phyloP scores from a whole-genome alignment of 2,329 filamentous ascomycete species.

The Leptographium galeiforme region DNA sequence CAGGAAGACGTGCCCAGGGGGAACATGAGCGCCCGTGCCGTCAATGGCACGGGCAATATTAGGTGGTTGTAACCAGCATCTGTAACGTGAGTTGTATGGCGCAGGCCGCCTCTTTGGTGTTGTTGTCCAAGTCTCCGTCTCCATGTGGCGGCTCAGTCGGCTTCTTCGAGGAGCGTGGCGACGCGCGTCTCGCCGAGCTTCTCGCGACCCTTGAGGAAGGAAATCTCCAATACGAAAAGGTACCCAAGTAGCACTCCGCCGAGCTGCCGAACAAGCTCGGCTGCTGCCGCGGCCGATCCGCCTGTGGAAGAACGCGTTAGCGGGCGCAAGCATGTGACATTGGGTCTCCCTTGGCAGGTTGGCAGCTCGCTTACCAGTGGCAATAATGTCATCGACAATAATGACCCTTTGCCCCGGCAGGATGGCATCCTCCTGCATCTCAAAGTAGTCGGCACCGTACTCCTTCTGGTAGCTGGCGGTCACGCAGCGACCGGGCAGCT shows the following conservation, averaged over 20 bases:
- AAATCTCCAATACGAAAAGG: slow-evolving; percentile 90
- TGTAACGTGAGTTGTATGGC: not conserved
- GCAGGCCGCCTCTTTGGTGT: not conserved
- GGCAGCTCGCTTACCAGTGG: slow-evolving; percentile 60
- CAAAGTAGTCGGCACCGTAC: slow-evolving; percentile 88
- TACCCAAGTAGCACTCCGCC: slow-evolving; percentile 79
- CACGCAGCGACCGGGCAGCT: slow-evolving; percentile 79
- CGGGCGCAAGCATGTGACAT: not conserved
- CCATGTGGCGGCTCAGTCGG: slow-evolving; percentile 2
- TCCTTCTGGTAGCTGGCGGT: slow-evolving; percentile 88
- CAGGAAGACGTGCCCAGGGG: not conserved
- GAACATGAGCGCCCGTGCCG: not conserved
- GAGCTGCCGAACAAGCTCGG: slow-evolving; percentile 71
- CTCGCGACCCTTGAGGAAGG: slow-evolving; percentile 80
- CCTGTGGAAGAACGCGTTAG: slow-evolving; percentile 35
- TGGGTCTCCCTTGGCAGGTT: not conserved
- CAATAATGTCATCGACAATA: slow-evolving; percentile 95
- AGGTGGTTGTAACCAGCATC: not conserved
- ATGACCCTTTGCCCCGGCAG: slow-evolving; percentile 79
- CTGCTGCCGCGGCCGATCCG: slow-evolving; percentile 80
- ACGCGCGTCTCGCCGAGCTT: slow-evolving; percentile 71
- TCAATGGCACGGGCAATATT: not conserved
- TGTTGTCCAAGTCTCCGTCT: not conserved
- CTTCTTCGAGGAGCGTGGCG: slow-evolving; percentile 59
- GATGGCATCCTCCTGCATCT: slow-evolving; percentile 83